A percentile compares a stretch with the other conserved stretches of the same genome.
Conservation (phyloP, 495 filamentous ascomycete genomes). For the Penicillium longicatenatum region DNA sequence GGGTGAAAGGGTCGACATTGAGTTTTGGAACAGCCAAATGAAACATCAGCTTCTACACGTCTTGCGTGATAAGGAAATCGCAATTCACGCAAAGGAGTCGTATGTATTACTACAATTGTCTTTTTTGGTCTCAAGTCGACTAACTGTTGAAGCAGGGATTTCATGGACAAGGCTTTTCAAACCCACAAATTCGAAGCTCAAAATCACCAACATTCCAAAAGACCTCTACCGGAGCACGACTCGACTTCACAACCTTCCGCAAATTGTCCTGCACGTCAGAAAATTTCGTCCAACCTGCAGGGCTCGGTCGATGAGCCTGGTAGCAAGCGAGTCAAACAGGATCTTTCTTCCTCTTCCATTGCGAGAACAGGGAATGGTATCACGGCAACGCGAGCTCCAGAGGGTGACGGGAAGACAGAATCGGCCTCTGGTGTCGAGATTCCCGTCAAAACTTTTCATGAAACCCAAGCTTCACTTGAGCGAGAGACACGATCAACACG, state of each 20-base stretch:
- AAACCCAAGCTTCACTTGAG: neutral
- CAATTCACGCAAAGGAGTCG: conserved; percentile 15
- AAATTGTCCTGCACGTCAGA: conserved; percentile 16
- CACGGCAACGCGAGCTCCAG: neutral
- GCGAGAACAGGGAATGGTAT: neutral
- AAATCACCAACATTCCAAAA: neutral
- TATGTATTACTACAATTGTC: neutral
- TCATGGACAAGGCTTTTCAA: conserved; percentile 41
- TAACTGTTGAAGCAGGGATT: conserved; percentile 23
- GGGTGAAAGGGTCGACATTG: conserved; percentile 37
- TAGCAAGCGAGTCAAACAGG: neutral
- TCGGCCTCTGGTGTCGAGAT: conserved; percentile 24
- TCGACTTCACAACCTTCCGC: neutral
- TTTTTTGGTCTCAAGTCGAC: neutral
- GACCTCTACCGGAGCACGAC: neutral
- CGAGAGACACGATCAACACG: conserved; percentile 38
- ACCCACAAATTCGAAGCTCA: neutral
- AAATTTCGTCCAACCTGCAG: conserved; percentile 37
- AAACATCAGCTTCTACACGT: conserved; percentile 23
- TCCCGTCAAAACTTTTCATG: conserved; percentile 32
- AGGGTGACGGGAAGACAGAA: neutral
- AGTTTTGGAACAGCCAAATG: conserved; percentile 26
- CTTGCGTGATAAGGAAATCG: conserved; percentile 15
- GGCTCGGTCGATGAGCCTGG: conserved; percentile 17
- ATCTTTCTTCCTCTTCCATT: neutral